phyloP scores from a whole-genome alignment of 352 stramenopile genomes.

The Globisporangium spiculum region DNA sequence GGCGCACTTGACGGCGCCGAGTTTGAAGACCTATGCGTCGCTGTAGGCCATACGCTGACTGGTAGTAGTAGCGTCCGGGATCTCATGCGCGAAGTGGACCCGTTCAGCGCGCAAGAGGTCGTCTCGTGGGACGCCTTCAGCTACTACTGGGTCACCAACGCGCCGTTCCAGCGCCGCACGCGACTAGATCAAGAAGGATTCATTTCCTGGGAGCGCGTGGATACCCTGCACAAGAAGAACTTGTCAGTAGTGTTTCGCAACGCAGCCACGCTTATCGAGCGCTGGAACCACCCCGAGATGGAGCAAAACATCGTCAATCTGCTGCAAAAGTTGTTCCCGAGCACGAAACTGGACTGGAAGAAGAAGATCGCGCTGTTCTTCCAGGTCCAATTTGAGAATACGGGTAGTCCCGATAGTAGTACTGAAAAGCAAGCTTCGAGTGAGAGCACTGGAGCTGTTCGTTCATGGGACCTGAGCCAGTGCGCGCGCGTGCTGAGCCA shows the following conservation, averaged over 20 bases:
- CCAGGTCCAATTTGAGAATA: conserved; percentile 36
- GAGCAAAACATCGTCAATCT: conserved; percentile 40
- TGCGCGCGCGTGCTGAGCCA: conserved; percentile 33
- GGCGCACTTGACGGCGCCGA: conserved; percentile 43
- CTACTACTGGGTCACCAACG: conserved; percentile 46
- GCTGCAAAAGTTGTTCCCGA: conserved; percentile 47
- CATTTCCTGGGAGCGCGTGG: conserved; percentile 42
- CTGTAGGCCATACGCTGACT: conserved; percentile 36
- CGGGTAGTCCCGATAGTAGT: background rate
- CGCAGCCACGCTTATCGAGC: conserved; percentile 30
- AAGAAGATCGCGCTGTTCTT: conserved; percentile 51
- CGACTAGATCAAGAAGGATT: conserved; percentile 20
- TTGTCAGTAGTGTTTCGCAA: conserved; percentile 34
- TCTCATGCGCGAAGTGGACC: conserved; percentile 47
- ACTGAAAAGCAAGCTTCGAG: background rate
- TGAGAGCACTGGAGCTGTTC: background rate
- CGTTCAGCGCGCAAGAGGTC: conserved; percentile 21
- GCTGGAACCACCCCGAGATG: conserved; percentile 52
- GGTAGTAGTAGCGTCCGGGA: conserved; percentile 21
- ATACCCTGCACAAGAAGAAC: conserved; percentile 26
- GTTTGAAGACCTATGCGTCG: conserved; percentile 63
- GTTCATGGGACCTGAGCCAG: conserved; percentile 20
- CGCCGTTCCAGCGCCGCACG: conserved; percentile 52
- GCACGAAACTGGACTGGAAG: conserved; percentile 47
- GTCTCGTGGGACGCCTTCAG: conserved; percentile 53